Conservation (phyloP, 805 yeast genomes). For the Vanderwaltozyma yarrowii region DNA sequence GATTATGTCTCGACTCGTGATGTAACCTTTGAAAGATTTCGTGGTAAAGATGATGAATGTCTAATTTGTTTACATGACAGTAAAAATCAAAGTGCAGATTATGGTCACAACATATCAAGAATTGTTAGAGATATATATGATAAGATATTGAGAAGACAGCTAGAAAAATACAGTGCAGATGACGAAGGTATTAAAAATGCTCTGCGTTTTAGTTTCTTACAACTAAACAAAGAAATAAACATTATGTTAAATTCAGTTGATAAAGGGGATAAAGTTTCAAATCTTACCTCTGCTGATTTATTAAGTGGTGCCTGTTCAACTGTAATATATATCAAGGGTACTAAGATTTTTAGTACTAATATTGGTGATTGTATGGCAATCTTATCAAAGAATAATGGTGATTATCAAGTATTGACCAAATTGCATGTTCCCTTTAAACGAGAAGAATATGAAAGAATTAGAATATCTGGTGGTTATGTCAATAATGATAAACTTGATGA, state of each 20-base stretch:
- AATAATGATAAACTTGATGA: slow-evolving; percentile 82
- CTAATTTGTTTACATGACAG: slow-evolving; percentile 84
- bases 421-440: slow-evolving; percentile 78
- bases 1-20: slow-evolving; percentile 67
- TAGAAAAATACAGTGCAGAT: slow-evolving; percentile 31
- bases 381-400: slow-evolving; percentile 72
- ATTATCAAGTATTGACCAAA: slow-evolving; percentile 57
- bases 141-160: slow-evolving; percentile 46
- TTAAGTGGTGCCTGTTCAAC: slow-evolving; percentile 80
- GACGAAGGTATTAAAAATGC: slow-evolving; percentile 60
- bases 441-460: slow-evolving; percentile 71
- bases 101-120: slow-evolving; percentile 57
- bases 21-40: slow-evolving; percentile 74
- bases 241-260: slow-evolving; percentile 38
- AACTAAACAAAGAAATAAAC: slow-evolving; percentile 74
- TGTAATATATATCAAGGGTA: slow-evolving; percentile 65
- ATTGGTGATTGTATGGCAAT: slow-evolving; percentile 86
- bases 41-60: slow-evolving; percentile 76
- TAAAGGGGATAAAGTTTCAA: slow-evolving; percentile 35
- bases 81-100: slow-evolving; percentile 39
- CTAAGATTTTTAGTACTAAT: slow-evolving; percentile 67
- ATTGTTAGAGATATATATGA: slow-evolving; percentile 64
- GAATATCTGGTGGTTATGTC: slow-evolving; percentile 88
- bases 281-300: slow-evolving; percentile 54
- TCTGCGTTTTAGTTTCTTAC: slow-evolving; percentile 67